Percentiles rank a stretch among this genome's conserved stretches.
These are phyloP conservation scores for Gymnopilus junonius DNA, from an alignment of 768 basidiomycete genomes.

Conservation along the genomic window DNA sequence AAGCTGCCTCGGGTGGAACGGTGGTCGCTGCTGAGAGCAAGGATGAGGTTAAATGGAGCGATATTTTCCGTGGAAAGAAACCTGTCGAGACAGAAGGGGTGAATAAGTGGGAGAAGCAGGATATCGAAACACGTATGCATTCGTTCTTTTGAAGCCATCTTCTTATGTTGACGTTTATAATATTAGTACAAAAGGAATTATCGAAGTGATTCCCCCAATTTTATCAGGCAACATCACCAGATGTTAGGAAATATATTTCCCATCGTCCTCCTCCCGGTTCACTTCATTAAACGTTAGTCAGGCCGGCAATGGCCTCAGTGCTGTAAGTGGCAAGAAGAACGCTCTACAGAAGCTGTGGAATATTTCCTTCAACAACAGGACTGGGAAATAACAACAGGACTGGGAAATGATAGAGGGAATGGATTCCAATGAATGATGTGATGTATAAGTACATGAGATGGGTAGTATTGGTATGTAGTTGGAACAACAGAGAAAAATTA, in stretches of 20 bases:
- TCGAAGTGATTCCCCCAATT: constrained; percentile 1
- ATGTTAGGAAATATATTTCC: not conserved
- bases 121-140: constrained; percentile 42
- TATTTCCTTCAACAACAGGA: no score
- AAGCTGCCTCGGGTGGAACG: not conserved
- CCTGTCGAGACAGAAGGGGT: constrained; percentile 22
- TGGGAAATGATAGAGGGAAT: not conserved
- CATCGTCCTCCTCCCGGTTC: not conserved
- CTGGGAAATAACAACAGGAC: no score
- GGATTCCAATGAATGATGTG: not conserved
- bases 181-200: constrained; percentile 21
- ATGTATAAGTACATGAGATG: not conserved
- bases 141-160: not conserved
- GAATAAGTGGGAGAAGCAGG: constrained; percentile 42
- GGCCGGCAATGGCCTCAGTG: no score
- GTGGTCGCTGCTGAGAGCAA: constrained; percentile 10
- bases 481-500: not conserved
- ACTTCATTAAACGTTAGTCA: no score
- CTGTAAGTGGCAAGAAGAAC: no score
- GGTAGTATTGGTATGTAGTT: not conserved
- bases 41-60: constrained; percentile 49
- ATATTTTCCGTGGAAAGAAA: constrained; percentile 51
- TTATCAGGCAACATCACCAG: not conserved
- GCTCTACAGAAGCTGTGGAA: no score
- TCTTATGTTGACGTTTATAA: not conserved